These are phyloP conservation scores for Metarhizium anisopliae DNA, from an alignment of 2,329 filamentous ascomycete species.

Conservation along the genomic window DNA sequence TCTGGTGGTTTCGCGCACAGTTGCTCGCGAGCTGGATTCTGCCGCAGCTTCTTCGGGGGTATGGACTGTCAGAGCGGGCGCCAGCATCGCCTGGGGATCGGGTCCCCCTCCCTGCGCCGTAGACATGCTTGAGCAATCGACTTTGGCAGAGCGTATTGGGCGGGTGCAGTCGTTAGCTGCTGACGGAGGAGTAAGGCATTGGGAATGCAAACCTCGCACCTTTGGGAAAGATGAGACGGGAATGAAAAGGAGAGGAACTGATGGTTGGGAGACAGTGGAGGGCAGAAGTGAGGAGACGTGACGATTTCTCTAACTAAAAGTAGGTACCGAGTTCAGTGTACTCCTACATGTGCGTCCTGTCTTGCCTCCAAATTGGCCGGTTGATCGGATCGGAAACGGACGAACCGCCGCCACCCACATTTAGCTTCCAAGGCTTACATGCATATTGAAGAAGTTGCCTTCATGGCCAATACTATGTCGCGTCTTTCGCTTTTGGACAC, in stretches of 20 bases:
- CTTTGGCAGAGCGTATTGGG: background rate
- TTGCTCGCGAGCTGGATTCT: background rate
- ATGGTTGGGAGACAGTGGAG: background rate
- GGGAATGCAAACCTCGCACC: background rate
- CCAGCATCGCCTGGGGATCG: background rate
- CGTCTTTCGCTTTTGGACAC: no score
- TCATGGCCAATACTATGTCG: no score
- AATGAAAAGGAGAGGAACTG: background rate
- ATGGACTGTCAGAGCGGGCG: background rate
- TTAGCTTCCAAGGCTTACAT: no score
- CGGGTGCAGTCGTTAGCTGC: background rate
- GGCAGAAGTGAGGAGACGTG: background rate
- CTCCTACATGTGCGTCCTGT: no score
- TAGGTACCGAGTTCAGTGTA: no score
- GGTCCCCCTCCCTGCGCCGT: background rate
- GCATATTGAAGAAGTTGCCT: no score
- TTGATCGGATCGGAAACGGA: no score
- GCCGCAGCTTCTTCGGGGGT: background rate
- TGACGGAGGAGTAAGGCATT: background rate
- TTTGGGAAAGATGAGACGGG: background rate
- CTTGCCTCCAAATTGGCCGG: no score
- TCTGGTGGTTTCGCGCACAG: background rate
- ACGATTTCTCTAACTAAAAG: no score
- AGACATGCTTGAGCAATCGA: constrained; percentile 1
- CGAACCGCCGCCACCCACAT: no score